Percentiles rank a stretch among this genome's conserved stretches.
phyloP scores from a whole-genome alignment of 805 yeast species.

The Tetrapisispora phaffii region DNA sequence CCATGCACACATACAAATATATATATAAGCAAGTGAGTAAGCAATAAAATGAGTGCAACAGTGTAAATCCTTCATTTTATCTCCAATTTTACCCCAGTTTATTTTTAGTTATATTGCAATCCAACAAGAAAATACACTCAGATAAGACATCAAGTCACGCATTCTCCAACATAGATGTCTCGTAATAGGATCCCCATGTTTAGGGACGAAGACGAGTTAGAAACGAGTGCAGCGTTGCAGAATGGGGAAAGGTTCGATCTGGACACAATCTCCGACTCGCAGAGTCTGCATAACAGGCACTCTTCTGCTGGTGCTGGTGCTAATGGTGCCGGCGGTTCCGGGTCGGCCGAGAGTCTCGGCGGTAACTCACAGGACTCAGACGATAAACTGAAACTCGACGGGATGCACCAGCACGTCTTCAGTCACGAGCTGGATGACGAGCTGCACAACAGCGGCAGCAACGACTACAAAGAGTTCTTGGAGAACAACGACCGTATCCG shows the following conservation, averaged over 20 bases:
- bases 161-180: not conserved
- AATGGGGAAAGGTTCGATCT: not conserved
- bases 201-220: constrained; percentile 3
- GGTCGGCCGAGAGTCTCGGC: not conserved
- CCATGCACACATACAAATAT: too few relatives aligned
- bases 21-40: too few relatives aligned
- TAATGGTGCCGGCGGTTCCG: too few relatives aligned
- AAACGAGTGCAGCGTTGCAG: not conserved
- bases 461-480: constrained; percentile 6
- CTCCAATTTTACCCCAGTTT: too few relatives aligned
- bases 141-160: too few relatives aligned
- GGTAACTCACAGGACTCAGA: not conserved
- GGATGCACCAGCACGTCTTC: not conserved
- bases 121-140: too few relatives aligned
- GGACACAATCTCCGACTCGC: constrained; percentile 1
- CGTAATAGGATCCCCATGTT: constrained; percentile 4
- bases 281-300: not conserved
- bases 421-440: not conserved
- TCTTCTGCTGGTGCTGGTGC: too few relatives aligned
- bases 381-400: not conserved
- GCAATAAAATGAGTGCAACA: too few relatives aligned
- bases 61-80: too few relatives aligned
- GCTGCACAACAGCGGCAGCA: not conserved
- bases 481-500: constrained; percentile 15
- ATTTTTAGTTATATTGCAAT: too few relatives aligned